A percentile compares a stretch with the other conserved stretches of the same genome.
Conservation (phyloP, 1,139 yeast genomes). For the Hyphopichia wangnamkhiaoensis region DNA sequence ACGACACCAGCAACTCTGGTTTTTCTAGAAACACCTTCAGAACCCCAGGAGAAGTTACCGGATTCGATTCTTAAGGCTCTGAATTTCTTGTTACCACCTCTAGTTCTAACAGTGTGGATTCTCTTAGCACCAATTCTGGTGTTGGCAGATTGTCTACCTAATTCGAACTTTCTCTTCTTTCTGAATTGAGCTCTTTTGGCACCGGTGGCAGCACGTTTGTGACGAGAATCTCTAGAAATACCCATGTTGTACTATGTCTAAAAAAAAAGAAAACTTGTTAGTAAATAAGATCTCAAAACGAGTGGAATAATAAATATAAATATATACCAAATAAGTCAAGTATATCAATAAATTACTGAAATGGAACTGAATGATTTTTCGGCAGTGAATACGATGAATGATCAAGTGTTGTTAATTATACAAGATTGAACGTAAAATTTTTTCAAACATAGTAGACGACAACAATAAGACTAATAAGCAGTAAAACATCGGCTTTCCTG, state of each 20-base stretch:
- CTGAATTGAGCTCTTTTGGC: slow-evolving; percentile 99
- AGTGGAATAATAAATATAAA: too few relatives aligned
- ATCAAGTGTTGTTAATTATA: too few relatives aligned
- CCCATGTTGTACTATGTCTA: slow-evolving; percentile 62
- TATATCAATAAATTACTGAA: too few relatives aligned
- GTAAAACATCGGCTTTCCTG: too few relatives aligned
- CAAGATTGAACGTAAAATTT: too few relatives aligned
- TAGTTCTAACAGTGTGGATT: slow-evolving; percentile 98
- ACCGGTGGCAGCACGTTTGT: slow-evolving; percentile 99
- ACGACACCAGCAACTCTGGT: slow-evolving; percentile 98
- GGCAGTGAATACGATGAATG: too few relatives aligned
- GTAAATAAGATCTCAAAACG: slow-evolving; percentile 17
- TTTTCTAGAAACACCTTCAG: slow-evolving; percentile 98
- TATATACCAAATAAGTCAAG: too few relatives aligned
- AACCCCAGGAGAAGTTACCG: slow-evolving; percentile 99
- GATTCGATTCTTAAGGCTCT: slow-evolving; percentile 99
- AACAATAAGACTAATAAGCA: too few relatives aligned
- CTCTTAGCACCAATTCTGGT: slow-evolving; percentile 99
- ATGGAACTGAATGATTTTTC: too few relatives aligned
- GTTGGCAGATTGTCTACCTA: slow-evolving; percentile 99
- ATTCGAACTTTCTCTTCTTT: slow-evolving; percentile 99
- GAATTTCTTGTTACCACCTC: slow-evolving; percentile 99
- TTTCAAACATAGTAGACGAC: too few relatives aligned
- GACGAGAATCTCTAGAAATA: slow-evolving; percentile 99
- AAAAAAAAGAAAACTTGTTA: slow-evolving; percentile 20